Percentiles rank a stretch among this genome's conserved stretches.
Evolutionary conservation across 176 grass and related monocot species (phyloP).

Genomic region (Avena insularis): DNA sequence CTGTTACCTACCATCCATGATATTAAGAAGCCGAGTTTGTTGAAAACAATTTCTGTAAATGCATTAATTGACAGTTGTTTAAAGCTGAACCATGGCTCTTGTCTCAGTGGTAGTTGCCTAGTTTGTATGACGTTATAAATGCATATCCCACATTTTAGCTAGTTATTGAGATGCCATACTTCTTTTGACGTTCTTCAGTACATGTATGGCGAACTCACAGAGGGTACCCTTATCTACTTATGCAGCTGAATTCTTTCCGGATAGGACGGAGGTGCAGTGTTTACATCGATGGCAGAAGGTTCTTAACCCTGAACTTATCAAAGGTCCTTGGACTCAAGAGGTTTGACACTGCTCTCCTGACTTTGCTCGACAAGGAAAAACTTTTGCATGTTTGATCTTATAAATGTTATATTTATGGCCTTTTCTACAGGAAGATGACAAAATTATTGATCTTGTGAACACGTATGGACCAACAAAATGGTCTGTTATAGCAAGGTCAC

Average conservation of each 20-base stretch:
- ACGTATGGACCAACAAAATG: conserved; percentile 97
- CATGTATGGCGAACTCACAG: conserved; percentile 27
- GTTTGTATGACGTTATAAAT: background rate
- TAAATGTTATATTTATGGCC: conserved; percentile 43
- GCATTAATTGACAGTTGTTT: background rate
- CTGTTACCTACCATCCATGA: background rate
- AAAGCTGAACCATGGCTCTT: background rate
- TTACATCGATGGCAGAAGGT: conserved; percentile 99
- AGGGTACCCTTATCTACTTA: conserved; percentile 35
- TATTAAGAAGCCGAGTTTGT: background rate
- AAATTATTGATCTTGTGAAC: conserved; percentile 84
- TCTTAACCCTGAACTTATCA: conserved; percentile 97
- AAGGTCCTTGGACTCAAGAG: conserved; percentile 96
- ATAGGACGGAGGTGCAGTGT: conserved; percentile 95
- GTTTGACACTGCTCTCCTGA: conserved; percentile 54
- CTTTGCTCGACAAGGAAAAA: conserved; percentile 28
- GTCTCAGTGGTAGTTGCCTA: background rate
- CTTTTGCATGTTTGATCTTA: conserved; percentile 31
- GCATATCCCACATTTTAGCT: conserved; percentile 5
- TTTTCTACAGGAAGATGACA: conserved; percentile 84
- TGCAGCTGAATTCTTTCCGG: conserved; percentile 87
- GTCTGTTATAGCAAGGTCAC: conserved; percentile 87
- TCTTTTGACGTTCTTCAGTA: background rate
- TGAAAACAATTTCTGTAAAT: background rate
- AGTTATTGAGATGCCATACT: conserved; percentile 14